These are phyloP conservation scores for Seminavis robusta DNA, from an alignment of 108 stramenopile genomes.

Conservation along the genomic window DNA sequence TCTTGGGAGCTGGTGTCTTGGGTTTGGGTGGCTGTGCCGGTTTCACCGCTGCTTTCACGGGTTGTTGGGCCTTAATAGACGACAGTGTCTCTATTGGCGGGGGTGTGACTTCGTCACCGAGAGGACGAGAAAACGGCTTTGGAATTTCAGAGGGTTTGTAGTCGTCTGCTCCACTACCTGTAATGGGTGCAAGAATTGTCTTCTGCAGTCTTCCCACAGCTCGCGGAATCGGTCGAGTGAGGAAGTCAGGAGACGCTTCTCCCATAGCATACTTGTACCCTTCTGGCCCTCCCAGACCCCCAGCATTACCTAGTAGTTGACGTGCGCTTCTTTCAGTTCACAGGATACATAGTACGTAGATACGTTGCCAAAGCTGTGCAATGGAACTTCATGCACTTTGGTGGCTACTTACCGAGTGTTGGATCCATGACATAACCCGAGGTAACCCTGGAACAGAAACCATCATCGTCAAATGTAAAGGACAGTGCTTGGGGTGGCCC, in stretches of 20 bases:
- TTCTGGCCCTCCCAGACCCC: slow-evolving; percentile 52
- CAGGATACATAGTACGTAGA: background rate
- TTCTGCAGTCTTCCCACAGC: slow-evolving; percentile 37
- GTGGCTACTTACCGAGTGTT: slow-evolving; percentile 29
- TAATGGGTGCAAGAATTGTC: slow-evolving; percentile 27
- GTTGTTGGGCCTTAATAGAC: background rate
- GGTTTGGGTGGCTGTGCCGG: slow-evolving; percentile 9
- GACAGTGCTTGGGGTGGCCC: slow-evolving; percentile 51
- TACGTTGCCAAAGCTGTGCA: too few species aligned
- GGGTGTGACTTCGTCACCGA: background rate
- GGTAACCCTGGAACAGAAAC: slow-evolving; percentile 58
- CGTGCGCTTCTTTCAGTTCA: background rate
- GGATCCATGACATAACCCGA: slow-evolving; percentile 56
- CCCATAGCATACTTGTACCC: slow-evolving; percentile 59
- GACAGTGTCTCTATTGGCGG: background rate
- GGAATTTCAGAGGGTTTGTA: slow-evolving; percentile 14
- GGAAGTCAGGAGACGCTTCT: slow-evolving; percentile 11
- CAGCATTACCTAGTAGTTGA: slow-evolving; percentile 44
- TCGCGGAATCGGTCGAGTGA: slow-evolving; percentile 32
- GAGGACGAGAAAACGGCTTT: background rate
- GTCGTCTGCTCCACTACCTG: slow-evolving; percentile 34
- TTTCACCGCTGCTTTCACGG: background rate
- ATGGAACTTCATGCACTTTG: background rate
- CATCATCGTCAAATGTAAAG: slow-evolving; percentile 68
- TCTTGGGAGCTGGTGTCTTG: background rate